phyloP scores from a whole-genome alignment of 257 asterid genomes.

The Ophiorrhiza pumila region DNA sequence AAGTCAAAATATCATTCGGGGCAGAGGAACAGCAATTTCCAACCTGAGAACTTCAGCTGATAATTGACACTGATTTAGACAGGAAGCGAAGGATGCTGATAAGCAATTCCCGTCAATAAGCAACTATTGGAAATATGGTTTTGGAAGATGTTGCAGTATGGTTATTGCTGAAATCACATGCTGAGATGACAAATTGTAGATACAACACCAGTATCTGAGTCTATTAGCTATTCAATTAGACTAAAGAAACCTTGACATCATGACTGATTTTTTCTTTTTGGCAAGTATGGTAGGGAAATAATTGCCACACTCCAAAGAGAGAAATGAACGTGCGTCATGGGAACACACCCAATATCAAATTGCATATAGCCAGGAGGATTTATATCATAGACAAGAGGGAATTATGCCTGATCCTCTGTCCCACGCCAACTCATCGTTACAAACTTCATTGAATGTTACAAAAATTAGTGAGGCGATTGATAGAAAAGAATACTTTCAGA shows the following conservation, averaged over 20 bases:
- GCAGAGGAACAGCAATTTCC: neutral
- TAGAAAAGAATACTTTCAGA: conserved; percentile 12
- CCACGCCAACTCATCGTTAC: neutral
- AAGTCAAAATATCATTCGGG: neutral
- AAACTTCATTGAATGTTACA: neutral
- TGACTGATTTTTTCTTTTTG: neutral
- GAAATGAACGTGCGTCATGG: neutral
- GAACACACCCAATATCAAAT: neutral
- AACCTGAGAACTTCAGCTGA: neutral
- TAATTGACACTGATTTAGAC: neutral
- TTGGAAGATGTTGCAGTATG: neutral
- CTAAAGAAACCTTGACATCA: neutral
- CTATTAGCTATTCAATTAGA: neutral
- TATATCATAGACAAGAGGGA: neutral
- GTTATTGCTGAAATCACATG: neutral
- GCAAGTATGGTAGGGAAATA: neutral
- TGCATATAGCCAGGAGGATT: neutral
- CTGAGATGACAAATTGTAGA: neutral
- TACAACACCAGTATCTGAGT: neutral
- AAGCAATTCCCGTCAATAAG: neutral
- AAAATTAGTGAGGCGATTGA: neutral
- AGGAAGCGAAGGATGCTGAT: neutral
- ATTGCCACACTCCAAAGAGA: neutral
- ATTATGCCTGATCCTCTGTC: neutral
- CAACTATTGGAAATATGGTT: neutral